These are phyloP conservation scores for Pythium rhizo-oryzae DNA, from an alignment of 352 stramenopile genomes.

Conservation along the genomic window DNA sequence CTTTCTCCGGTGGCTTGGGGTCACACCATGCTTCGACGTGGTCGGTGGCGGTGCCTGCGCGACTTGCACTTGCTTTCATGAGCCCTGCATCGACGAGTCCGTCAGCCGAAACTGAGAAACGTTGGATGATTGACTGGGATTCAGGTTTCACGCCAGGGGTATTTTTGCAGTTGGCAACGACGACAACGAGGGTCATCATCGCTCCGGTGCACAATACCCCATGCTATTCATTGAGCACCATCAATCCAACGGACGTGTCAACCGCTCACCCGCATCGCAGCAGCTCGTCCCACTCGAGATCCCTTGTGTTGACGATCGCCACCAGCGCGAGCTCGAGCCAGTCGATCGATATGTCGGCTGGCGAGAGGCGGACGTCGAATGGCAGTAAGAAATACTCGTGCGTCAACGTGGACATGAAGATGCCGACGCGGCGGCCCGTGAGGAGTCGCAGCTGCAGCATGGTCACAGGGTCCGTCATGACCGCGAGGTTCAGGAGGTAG, in stretches of 20 bases:
- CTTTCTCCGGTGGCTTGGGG: neutral
- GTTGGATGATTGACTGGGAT: neutral
- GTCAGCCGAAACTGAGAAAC: neutral
- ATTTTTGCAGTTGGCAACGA: too few species aligned
- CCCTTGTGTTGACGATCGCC: neutral
- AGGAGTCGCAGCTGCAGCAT: constrained; percentile 1
- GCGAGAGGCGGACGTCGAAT: neutral
- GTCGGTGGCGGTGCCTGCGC: neutral
- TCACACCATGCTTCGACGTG: neutral
- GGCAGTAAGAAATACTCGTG: neutral
- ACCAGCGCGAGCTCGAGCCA: neutral
- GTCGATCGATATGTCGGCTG: neutral
- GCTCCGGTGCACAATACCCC: too few species aligned
- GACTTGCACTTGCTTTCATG: neutral
- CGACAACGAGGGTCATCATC: too few species aligned
- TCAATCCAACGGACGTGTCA: neutral
- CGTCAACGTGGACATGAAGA: neutral
- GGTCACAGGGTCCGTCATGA: constrained; percentile 15
- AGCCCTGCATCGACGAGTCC: neutral
- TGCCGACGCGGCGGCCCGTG: neutral
- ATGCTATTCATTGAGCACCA: too few species aligned
- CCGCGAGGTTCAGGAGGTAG: constrained; percentile 16
- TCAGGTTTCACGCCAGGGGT: too few species aligned
- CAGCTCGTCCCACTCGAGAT: constrained; percentile 3
- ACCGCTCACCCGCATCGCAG: constrained; percentile 2